Percentiles rank a stretch among this genome's conserved stretches.
phyloP scores from a whole-genome alignment of 768 basidiomycete genomes.

The Lactifluus volemus region DNA sequence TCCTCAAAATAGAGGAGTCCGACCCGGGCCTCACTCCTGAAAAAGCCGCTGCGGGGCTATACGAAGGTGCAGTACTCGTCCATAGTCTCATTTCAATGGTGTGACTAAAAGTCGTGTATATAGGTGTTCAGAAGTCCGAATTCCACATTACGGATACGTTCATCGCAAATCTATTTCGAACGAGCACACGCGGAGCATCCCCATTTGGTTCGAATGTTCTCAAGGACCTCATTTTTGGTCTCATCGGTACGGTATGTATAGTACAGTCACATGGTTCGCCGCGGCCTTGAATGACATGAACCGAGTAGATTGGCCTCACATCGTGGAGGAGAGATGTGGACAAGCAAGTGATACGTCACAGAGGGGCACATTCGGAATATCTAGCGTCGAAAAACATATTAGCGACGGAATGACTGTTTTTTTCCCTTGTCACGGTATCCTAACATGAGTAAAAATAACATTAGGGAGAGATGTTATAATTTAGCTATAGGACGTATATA shows the following conservation, averaged over 20 bases:
- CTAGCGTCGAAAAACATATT: conserved; percentile 20
- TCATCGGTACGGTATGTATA: conserved; percentile 36
- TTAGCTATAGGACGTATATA: neutral
- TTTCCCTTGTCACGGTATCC: neutral
- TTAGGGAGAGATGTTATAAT: neutral
- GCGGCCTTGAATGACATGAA: neutral
- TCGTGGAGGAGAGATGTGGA: conserved; percentile 35
- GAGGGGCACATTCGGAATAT: conserved; percentile 31
- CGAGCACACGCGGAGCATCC: conserved; percentile 54
- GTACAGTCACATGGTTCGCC: neutral
- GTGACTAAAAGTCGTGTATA: neutral
- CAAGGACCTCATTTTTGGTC: conserved; percentile 39
- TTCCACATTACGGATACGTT: conserved; percentile 72
- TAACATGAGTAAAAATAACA: neutral
- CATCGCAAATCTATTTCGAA: conserved; percentile 56
- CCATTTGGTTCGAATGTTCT: conserved; percentile 44
- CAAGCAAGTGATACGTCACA: conserved; percentile 26
- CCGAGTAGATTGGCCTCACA: conserved; percentile 30
- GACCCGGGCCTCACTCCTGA: conserved; percentile 61
- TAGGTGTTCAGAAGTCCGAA: conserved; percentile 61
- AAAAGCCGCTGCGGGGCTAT: conserved; percentile 47
- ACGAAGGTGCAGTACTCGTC: conserved; percentile 39
- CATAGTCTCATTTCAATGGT: neutral
- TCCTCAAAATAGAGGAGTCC: conserved; percentile 63
- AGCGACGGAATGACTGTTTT: neutral